Evolutionary conservation across 1,284 basidiomycete genomes (phyloP).

Genomic region (Cutaneotrichosporon sp.): DNA sequence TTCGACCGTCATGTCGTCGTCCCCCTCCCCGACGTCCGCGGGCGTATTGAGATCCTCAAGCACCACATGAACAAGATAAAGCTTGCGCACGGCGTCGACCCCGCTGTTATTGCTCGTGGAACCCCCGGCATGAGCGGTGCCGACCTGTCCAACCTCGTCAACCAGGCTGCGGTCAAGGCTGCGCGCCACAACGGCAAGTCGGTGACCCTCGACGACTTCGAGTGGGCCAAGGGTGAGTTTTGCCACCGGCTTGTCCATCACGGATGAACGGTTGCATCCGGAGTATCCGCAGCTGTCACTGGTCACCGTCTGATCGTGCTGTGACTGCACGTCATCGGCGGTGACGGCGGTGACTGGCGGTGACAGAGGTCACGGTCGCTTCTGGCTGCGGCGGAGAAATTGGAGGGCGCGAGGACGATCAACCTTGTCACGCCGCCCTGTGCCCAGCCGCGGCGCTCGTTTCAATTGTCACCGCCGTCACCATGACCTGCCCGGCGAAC

Average conservation of each 20-base stretch:
- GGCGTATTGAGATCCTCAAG: conserved; percentile 81
- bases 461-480: conserved; percentile 1
- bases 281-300: background rate
- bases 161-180: conserved; percentile 85
- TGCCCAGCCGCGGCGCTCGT: background rate
- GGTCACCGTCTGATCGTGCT: background rate
- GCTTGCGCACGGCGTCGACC: conserved; percentile 71
- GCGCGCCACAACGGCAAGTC: conserved; percentile 73
- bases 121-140: conserved; percentile 70
- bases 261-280: background rate
- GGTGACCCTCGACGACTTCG: conserved; percentile 78
- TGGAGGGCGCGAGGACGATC: no score
- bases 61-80: conserved; percentile 84
- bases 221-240: conserved; percentile 82
- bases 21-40: conserved; percentile 63
- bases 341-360: background rate
- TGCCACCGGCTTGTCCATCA: background rate
- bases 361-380: background rate
- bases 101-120: conserved; percentile 81
- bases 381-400: no score
- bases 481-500: background rate
- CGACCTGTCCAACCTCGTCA: conserved; percentile 90
- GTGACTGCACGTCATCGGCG: background rate
- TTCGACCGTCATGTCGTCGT: conserved; percentile 76
- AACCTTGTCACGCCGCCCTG: background rate